Percentiles rank a stretch among this genome's conserved stretches.
phyloP scores from a whole-genome alignment of 140 eudicot genomes.

The Senecio squalidus region DNA sequence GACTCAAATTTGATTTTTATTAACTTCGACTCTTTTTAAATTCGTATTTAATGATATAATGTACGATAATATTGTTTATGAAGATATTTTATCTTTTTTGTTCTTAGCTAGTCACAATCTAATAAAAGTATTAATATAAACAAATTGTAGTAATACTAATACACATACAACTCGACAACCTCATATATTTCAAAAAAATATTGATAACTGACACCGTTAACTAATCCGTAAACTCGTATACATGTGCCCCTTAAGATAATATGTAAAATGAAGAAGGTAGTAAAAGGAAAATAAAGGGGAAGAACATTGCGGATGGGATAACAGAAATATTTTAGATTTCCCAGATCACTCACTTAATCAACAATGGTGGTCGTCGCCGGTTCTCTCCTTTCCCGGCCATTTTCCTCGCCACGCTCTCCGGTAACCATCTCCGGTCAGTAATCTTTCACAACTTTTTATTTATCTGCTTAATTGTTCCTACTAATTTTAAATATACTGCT shows the following conservation, averaged over 20 bases:
- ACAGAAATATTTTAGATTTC: neutral
- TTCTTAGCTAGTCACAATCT: too few relatives aligned
- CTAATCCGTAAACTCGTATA: neutral
- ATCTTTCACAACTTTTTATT: neutral
- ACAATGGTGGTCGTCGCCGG: conserved; percentile 39
- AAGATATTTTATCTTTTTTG: too few relatives aligned
- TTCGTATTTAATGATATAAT: too few relatives aligned
- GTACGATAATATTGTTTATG: too few relatives aligned
- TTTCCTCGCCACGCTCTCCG: conserved; percentile 5
- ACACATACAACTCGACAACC: too few relatives aligned
- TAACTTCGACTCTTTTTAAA: too few relatives aligned
- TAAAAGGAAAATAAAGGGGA: neutral
- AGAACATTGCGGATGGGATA: conserved; percentile 1
- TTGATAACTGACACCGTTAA: neutral
- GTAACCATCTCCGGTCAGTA: conserved; percentile 17
- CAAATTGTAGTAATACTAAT: too few relatives aligned
- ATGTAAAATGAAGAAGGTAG: neutral
- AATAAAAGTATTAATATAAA: too few relatives aligned
- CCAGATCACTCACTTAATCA: conserved; percentile 11
- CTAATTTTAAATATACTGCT: neutral
- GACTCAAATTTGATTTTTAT: too few relatives aligned
- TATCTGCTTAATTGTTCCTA: neutral
- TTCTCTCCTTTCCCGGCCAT: conserved; percentile 17
- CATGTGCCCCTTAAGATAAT: neutral
- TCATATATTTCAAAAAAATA: too few relatives aligned